A percentile compares a stretch with the other conserved stretches of the same genome.
Evolutionary conservation across 108 stramenopile species (phyloP).

Genomic region (Parietichytrium sp.): DNA sequence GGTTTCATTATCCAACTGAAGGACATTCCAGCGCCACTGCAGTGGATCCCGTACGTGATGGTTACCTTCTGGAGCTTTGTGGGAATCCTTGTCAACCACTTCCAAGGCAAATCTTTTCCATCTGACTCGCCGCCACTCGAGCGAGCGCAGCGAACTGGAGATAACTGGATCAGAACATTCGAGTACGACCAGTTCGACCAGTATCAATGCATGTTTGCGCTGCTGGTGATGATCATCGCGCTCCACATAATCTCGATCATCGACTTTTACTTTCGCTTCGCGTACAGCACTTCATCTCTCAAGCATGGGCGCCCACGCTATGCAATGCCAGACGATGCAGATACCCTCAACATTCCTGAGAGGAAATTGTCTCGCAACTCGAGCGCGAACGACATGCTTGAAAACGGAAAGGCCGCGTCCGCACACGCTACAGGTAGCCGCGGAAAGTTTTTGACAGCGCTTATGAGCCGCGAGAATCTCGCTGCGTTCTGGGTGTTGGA

Average conservation of each 20-base stretch:
- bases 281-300: too few species aligned
- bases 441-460: not conserved
- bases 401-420: too few species aligned
- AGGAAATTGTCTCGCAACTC: too few species aligned
- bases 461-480: conserved; percentile 1
- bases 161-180: not conserved
- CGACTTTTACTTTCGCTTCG: conserved; percentile 2
- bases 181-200: not conserved
- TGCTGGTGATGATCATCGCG: not conserved
- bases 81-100: not conserved
- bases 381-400: too few species aligned
- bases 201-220: not conserved
- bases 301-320: too few species aligned
- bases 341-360: too few species aligned
- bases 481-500: too few species aligned
- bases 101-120: not conserved
- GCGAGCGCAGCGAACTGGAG: not conserved
- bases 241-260: not conserved
- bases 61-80: conserved; percentile 33
- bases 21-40: not conserved
- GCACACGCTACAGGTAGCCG: not conserved
- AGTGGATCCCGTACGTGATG: not conserved
- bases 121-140: not conserved
- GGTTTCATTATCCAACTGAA: conserved; percentile 23
- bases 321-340: too few species aligned